Conservation (phyloP, 371 early-diverging fungal species). For the Paraphysoderma sedebokerense region DNA sequence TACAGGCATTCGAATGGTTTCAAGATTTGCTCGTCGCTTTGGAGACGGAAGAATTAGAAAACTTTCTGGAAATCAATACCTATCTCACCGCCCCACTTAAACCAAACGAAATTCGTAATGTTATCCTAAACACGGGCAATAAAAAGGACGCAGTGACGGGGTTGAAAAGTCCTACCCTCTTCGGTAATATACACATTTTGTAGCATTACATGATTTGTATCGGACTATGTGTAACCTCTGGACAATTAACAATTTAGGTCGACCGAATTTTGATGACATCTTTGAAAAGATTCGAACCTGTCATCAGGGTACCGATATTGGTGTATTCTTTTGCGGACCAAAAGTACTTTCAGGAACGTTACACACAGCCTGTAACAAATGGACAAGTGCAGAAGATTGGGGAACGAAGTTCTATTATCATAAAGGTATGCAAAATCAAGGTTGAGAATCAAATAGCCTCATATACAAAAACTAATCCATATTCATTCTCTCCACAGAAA, state of each 20-base stretch:
- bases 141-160: too few species aligned
- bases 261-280: constrained; percentile 30
- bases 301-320: constrained; percentile 24
- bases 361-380: constrained; percentile 24
- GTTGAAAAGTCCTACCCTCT: too few species aligned
- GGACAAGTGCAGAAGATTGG: too few species aligned
- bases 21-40: constrained; percentile 45
- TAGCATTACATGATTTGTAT: neutral
- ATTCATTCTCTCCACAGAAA: too few species aligned
- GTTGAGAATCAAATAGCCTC: too few species aligned
- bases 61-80: constrained; percentile 48
- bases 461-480: too few species aligned
- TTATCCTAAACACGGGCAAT: too few species aligned
- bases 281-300: constrained; percentile 14
- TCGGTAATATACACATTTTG: too few species aligned
- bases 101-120: constrained; percentile 15
- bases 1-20: constrained; percentile 64
- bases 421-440: too few species aligned
- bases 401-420: too few species aligned
- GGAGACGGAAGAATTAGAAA: constrained; percentile 24
- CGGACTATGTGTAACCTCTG: constrained; percentile 30
- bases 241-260: constrained; percentile 22
- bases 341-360: constrained; percentile 16
- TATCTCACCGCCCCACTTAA: constrained; percentile 47
- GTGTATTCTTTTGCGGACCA: constrained; percentile 38